phyloP scores from a whole-genome alignment of 345 rosid species.

The Melaleuca quinquenervia region DNA sequence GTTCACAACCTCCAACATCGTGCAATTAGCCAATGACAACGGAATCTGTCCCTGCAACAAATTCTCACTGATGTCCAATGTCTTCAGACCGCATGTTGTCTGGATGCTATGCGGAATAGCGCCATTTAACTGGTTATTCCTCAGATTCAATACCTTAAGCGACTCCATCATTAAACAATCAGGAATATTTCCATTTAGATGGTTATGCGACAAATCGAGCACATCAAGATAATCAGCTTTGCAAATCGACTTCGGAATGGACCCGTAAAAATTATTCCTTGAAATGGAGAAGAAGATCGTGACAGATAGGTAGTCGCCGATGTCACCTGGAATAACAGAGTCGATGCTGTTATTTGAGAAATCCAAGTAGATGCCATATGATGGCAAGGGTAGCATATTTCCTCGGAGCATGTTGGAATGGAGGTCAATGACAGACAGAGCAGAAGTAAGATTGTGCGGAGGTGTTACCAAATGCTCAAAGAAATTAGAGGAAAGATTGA shows the following conservation, averaged over 20 bases:
- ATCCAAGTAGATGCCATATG: background rate
- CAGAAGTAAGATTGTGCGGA: background rate
- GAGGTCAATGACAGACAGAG: background rate
- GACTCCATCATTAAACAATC: background rate
- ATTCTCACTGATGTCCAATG: slow-evolving; percentile 24
- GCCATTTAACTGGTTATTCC: background rate
- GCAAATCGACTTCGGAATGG: background rate
- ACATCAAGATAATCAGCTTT: background rate
- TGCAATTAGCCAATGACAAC: slow-evolving; percentile 15
- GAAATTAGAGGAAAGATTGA: slow-evolving; percentile 13
- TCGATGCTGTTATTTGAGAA: too few relatives aligned
- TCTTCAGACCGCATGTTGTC: slow-evolving; percentile 1
- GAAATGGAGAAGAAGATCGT: background rate
- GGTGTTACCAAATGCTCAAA: background rate
- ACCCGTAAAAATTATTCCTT: background rate
- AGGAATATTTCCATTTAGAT: background rate
- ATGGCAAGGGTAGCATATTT: background rate
- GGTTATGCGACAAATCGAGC: background rate
- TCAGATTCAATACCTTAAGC: background rate
- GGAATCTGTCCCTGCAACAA: slow-evolving; percentile 19
- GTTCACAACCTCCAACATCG: slow-evolving; percentile 17
- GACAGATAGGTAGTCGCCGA: background rate
- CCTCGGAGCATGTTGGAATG: background rate
- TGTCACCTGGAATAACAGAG: too few relatives aligned
- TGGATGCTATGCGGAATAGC: slow-evolving; percentile 4